Conservation (phyloP, 257 asterid genomes). For the Nicotiana noctiflora region DNA sequence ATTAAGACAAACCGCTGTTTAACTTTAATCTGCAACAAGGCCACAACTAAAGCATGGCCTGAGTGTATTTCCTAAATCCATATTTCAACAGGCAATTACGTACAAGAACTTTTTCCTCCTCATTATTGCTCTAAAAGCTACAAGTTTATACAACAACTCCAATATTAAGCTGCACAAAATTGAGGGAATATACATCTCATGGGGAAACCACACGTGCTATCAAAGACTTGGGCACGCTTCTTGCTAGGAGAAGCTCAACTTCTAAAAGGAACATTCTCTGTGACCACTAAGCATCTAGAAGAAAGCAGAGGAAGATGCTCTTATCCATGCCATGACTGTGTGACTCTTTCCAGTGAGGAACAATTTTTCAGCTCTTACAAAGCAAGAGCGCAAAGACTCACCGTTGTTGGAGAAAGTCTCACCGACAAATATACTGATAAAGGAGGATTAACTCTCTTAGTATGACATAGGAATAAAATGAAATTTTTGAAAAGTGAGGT, state of each 20-base stretch:
- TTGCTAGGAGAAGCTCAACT: not conserved
- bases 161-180: constrained; percentile 25
- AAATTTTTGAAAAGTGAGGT: not conserved
- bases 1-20: not conserved
- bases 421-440: not conserved
- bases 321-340: not conserved
- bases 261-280: not conserved
- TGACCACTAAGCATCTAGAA: not conserved
- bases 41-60: not conserved
- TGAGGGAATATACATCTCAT: constrained; percentile 14
- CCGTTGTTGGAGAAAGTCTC: not conserved
- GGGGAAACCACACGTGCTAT: not conserved
- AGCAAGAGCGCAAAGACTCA: not conserved
- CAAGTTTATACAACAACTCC: constrained; percentile 2
- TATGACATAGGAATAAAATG: not conserved
- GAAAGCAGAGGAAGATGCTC: not conserved
- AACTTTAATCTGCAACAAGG: not conserved
- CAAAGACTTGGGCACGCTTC: not conserved
- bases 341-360: not conserved
- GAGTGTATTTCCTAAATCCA: not conserved
- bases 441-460: not conserved
- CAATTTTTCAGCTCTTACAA: not conserved
- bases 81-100: not conserved
- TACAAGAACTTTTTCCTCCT: not conserved
- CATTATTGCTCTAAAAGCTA: constrained; percentile 11